Evolutionary conservation across 768 basidiomycete species (phyloP).

Genomic region (Termitomyces sp.): DNA sequence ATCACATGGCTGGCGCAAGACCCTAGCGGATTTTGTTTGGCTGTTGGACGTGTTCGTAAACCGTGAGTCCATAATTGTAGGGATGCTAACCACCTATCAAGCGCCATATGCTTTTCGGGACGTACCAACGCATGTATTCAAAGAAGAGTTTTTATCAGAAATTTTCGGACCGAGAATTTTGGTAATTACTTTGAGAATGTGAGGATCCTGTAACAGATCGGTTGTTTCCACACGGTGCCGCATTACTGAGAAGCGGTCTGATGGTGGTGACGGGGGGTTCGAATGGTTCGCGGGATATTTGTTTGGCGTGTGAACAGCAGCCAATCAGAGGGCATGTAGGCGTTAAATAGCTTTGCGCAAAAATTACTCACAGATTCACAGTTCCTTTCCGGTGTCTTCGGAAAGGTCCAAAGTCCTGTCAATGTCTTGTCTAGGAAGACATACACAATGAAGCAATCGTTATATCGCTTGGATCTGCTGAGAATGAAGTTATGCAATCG

Average conservation of each 20-base stretch:
- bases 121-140: background rate
- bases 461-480: background rate
- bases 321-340: background rate
- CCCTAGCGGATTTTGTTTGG: background rate
- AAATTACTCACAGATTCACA: background rate
- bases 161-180: background rate
- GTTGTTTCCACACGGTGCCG: background rate
- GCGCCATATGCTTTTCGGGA: too few species aligned
- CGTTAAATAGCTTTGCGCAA: background rate
- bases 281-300: background rate
- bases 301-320: too few species aligned
- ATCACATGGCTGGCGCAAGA: background rate
- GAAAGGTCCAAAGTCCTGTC: background rate
- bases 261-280: background rate
- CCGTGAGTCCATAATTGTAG: background rate
- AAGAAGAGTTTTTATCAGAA: background rate
- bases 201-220: too few species aligned
- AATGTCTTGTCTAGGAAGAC: background rate
- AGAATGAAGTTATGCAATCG: background rate
- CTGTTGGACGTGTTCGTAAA: background rate
- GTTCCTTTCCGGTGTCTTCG: background rate
- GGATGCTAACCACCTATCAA: too few species aligned
- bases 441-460: background rate
- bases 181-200: background rate
- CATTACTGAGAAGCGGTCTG: background rate